Conservation (phyloP, 345 rosid species). For the Pelargonium nanum region DNA sequence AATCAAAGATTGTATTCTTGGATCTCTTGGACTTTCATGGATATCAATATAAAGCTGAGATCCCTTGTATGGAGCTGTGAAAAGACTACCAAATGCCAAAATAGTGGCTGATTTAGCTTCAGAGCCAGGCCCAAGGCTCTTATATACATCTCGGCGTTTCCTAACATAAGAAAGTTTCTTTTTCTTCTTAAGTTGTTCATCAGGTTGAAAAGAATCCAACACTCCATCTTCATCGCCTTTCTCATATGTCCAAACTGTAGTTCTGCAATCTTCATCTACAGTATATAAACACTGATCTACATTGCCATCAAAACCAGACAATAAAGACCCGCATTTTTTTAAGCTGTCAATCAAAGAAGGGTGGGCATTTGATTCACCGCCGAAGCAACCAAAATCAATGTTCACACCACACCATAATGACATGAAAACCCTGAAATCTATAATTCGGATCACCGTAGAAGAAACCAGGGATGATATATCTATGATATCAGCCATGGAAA, state of each 20-base stretch:
- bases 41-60: slow-evolving; percentile 64
- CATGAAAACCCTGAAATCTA: slow-evolving; percentile 73
- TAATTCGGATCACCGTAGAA: slow-evolving; percentile 40
- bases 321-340: slow-evolving; percentile 52
- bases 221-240: slow-evolving; percentile 41
- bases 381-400: slow-evolving; percentile 35
- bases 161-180: slow-evolving; percentile 57
- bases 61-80: slow-evolving; percentile 73
- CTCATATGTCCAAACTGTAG: slow-evolving; percentile 68
- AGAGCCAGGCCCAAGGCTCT: slow-evolving; percentile 59
- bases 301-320: slow-evolving; percentile 62
- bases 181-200: slow-evolving; percentile 67
- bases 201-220: slow-evolving; percentile 69
- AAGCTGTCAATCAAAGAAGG: slow-evolving; percentile 35
- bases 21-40: slow-evolving; percentile 26
- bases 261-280: slow-evolving; percentile 76
- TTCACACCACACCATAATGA: slow-evolving; percentile 56
- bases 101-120: slow-evolving; percentile 51
- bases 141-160: slow-evolving; percentile 52
- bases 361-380: slow-evolving; percentile 17
- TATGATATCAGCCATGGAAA: slow-evolving; percentile 70
- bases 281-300: slow-evolving; percentile 51
- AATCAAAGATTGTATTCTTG: slow-evolving; percentile 43
- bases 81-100: slow-evolving; percentile 81
- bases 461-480: slow-evolving; percentile 59